These are phyloP conservation scores for Diaporthe citriasiana DNA, from an alignment of 2,329 filamentous ascomycete species.

Conservation along the genomic window DNA sequence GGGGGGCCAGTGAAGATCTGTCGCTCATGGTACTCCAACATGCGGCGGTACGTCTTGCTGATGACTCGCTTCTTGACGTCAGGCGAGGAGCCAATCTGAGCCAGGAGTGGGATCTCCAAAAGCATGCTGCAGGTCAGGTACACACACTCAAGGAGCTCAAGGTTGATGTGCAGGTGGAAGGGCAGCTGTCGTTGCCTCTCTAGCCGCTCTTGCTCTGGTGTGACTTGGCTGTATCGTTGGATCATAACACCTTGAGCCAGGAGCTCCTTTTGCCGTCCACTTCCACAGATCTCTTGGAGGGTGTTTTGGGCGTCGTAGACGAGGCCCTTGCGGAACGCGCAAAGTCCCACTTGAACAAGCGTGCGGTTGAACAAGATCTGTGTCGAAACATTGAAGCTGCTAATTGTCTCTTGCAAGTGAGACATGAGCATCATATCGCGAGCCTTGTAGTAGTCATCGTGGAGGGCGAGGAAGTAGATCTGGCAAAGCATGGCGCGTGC, in stretches of 20 bases:
- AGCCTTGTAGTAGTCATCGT: conserved; percentile 97
- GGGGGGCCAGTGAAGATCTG: conserved; percentile 99
- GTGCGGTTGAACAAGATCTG: conserved; percentile 99
- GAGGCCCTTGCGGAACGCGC: conserved; percentile 96
- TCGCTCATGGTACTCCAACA: conserved; percentile 99
- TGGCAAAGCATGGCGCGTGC: conserved; percentile 98
- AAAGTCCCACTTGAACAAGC: conserved; percentile 96
- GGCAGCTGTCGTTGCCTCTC: conserved; percentile 98
- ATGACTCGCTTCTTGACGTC: conserved; percentile 98
- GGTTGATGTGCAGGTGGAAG: conserved; percentile 99
- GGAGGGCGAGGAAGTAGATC: conserved; percentile 97
- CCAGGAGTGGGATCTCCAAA: conserved; percentile 95
- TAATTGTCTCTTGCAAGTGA: conserved; percentile 96
- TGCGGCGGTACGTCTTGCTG: conserved; percentile 98
- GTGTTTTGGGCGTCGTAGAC: conserved; percentile 98
- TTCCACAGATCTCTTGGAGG: conserved; percentile 97
- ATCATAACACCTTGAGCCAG: conserved; percentile 98
- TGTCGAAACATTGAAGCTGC: conserved; percentile 95
- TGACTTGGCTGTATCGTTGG: conserved; percentile 95
- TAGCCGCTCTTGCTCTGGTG: conserved; percentile 95
- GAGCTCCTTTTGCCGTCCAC: conserved; percentile 96
- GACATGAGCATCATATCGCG: conserved; percentile 99
- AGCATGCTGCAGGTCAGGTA: conserved; percentile 99
- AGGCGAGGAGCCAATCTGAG: conserved; percentile 95
- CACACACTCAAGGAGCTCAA: conserved; percentile 97